These are phyloP conservation scores for Trichoderma erinaceum DNA, from an alignment of 495 filamentous ascomycete genomes.

Conservation along the genomic window DNA sequence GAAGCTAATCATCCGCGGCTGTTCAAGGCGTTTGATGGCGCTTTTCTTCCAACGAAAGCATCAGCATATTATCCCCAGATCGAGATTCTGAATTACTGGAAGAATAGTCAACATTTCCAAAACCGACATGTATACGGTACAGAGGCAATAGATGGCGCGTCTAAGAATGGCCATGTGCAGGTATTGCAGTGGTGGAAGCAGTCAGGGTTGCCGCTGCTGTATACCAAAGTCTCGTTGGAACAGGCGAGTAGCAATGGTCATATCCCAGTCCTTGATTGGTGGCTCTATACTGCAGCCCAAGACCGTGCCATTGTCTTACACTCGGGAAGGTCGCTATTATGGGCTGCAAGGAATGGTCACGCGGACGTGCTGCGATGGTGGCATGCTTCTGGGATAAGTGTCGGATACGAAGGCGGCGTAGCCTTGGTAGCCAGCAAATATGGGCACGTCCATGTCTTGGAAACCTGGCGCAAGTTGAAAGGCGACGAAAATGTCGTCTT, in stretches of 20 bases:
- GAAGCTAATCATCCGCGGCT: conserved; percentile 69
- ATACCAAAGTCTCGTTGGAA: conserved; percentile 80
- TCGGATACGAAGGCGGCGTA: conserved; percentile 67
- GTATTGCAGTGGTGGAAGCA: conserved; percentile 89
- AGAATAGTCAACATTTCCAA: conserved; percentile 20
- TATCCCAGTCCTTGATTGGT: conserved; percentile 83
- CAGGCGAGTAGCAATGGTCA: conserved; percentile 77
- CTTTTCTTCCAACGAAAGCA: conserved; percentile 75
- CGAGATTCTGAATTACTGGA: conserved; percentile 86
- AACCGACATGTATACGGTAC: conserved; percentile 50
- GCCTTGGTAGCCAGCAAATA: conserved; percentile 76
- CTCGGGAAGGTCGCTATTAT: conserved; percentile 72
- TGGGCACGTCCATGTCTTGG: conserved; percentile 79
- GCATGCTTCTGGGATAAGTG: conserved; percentile 68
- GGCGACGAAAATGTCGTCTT: conserved; percentile 78
- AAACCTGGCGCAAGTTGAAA: conserved; percentile 71
- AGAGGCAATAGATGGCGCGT: conserved; percentile 83
- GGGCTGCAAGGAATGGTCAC: conserved; percentile 73
- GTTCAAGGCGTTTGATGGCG: conserved; percentile 76
- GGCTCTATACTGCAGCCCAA: conserved; percentile 57
- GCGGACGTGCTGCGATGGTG: conserved; percentile 72
- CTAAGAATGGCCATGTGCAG: conserved; percentile 70
- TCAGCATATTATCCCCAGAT: conserved; percentile 80
- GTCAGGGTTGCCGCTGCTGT: conserved; percentile 72
- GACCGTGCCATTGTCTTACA: conserved; percentile 49